Evolutionary conservation across 2,329 filamentous ascomycete genomes (phyloP).

Genomic region (Escovopsis sp.): DNA sequence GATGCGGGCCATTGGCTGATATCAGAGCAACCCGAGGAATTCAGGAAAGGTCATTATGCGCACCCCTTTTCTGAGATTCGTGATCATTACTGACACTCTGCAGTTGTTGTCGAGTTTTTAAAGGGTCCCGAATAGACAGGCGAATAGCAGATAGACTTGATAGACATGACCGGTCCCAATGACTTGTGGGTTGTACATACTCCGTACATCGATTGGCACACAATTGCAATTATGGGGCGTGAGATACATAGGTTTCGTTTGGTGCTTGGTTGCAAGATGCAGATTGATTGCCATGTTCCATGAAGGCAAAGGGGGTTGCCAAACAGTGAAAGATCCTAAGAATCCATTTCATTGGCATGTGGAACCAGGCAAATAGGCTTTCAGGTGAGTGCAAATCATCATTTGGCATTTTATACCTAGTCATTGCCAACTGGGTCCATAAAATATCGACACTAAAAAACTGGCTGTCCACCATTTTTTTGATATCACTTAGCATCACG

Average conservation of each 20-base stretch:
- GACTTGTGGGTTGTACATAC: too few species aligned
- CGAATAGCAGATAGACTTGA: neutral
- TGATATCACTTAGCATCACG: neutral
- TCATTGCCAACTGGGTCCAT: neutral
- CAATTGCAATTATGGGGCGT: too few species aligned
- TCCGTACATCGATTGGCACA: too few species aligned
- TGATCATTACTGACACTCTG: slow-evolving; percentile 2
- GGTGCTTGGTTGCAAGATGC: too few species aligned
- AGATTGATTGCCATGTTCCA: too few species aligned
- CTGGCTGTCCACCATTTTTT: neutral
- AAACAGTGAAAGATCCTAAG: neutral
- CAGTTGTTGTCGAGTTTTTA: slow-evolving; percentile 52
- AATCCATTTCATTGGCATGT: neutral
- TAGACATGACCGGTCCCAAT: too few species aligned
- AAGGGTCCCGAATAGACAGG: slow-evolving; percentile 28
- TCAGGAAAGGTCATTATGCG: slow-evolving; percentile 46
- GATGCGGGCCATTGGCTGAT: slow-evolving; percentile 80
- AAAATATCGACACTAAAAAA: neutral
- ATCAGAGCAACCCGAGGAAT: slow-evolving; percentile 71
- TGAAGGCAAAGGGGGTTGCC: too few species aligned
- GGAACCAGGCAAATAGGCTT: too few species aligned
- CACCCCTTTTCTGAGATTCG: neutral
- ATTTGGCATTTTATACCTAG: neutral
- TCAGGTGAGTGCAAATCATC: too few species aligned
- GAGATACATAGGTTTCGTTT: too few species aligned